phyloP scores from a whole-genome alignment of 805 yeast species.

The Kodamaea neixiangensis region DNA sequence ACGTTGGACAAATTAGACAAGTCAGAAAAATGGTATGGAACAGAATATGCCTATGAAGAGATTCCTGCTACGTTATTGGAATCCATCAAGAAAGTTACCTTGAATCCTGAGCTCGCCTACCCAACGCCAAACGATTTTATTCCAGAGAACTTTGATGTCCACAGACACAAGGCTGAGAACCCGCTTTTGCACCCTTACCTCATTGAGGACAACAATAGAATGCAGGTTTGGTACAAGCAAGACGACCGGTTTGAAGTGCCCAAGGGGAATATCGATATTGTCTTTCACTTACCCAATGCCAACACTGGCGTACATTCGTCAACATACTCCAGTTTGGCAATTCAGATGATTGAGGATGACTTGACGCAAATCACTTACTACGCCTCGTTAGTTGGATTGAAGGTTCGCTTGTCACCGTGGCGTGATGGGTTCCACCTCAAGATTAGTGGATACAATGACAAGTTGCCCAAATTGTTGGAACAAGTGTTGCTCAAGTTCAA shows the following conservation, averaged over 20 bases:
- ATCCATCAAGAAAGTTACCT: constrained; percentile 30
- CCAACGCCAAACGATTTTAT: constrained; percentile 81
- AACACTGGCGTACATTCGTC: constrained; percentile 59
- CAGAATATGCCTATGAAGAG: constrained; percentile 60
- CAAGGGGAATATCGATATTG: constrained; percentile 68
- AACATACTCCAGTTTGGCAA: constrained; percentile 60
- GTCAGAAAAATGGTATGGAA: constrained; percentile 88
- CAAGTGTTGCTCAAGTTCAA: constrained; percentile 58
- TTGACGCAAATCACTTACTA: constrained; percentile 77
- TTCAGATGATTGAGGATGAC: constrained; percentile 73
- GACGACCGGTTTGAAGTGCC: constrained; percentile 91
- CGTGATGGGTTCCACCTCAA: constrained; percentile 72
- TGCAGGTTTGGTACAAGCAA: constrained; percentile 82
- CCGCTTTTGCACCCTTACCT: constrained; percentile 62
- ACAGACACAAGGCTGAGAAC: constrained; percentile 30
- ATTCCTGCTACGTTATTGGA: constrained; percentile 43
- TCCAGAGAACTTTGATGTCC: constrained; percentile 74
- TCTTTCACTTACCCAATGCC: constrained; percentile 65
- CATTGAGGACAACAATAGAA: constrained; percentile 50
- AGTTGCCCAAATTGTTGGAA: constrained; percentile 61
- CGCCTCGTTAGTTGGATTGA: constrained; percentile 80
- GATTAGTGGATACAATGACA: constrained; percentile 82
- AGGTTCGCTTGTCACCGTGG: constrained; percentile 55
- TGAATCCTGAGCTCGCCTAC: constrained; percentile 45
- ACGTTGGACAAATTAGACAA: constrained; percentile 47